Conservation (phyloP, 352 stramenopile genomes). For the Phytophthora podocarpi region DNA sequence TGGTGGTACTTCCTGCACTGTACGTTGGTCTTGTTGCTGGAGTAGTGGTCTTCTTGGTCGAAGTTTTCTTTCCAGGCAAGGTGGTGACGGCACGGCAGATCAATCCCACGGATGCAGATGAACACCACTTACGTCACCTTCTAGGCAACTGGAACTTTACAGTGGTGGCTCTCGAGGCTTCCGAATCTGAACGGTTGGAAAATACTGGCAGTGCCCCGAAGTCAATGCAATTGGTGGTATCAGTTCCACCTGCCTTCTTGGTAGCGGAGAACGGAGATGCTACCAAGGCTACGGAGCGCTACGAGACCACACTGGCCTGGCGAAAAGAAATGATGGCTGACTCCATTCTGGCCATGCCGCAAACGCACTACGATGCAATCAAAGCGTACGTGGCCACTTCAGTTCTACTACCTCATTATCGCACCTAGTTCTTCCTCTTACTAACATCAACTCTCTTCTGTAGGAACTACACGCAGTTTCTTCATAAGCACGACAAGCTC, state of each 20-base stretch:
- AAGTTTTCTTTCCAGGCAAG: slow-evolving; percentile 59
- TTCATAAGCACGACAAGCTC: slow-evolving; percentile 83
- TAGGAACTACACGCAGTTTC: slow-evolving; percentile 42
- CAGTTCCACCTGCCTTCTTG: slow-evolving; percentile 62
- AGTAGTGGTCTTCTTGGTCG: slow-evolving; percentile 57
- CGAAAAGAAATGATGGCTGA: slow-evolving; percentile 79
- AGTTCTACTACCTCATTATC: too few species aligned
- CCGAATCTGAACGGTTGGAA: slow-evolving; percentile 51
- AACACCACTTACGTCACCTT: slow-evolving; percentile 8
- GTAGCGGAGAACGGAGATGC: slow-evolving; percentile 72
- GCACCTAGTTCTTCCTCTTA: too few species aligned
- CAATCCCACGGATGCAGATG: slow-evolving; percentile 1
- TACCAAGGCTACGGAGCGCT: slow-evolving; percentile 62
- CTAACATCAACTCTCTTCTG: background rate
- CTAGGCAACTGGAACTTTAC: slow-evolving; percentile 69
- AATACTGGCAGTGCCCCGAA: slow-evolving; percentile 10
- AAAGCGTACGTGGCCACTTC: slow-evolving; percentile 47
- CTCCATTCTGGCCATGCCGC: slow-evolving; percentile 59
- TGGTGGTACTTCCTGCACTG: slow-evolving; percentile 58
- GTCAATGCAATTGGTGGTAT: slow-evolving; percentile 10
- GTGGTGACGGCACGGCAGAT: slow-evolving; percentile 48
- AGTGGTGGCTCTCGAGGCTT: slow-evolving; percentile 63
- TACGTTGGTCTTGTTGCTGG: slow-evolving; percentile 51
- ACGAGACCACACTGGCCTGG: slow-evolving; percentile 73
- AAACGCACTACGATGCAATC: slow-evolving; percentile 69